These are phyloP conservation scores for Pseudogymnoascus sp. DNA, from an alignment of 2,329 filamentous ascomycete species.

Conservation along the genomic window DNA sequence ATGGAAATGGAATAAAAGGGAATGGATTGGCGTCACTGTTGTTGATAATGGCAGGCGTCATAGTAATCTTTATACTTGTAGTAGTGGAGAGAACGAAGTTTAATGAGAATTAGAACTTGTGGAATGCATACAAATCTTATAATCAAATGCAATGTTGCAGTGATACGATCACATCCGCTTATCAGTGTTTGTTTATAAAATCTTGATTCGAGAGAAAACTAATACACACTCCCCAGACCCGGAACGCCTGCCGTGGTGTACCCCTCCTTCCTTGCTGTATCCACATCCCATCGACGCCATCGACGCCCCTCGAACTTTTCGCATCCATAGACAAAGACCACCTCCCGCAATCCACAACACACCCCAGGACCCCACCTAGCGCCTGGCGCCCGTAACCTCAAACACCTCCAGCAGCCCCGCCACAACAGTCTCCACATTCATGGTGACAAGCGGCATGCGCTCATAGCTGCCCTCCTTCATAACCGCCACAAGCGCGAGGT, in stretches of 20 bases:
- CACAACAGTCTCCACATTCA: conserved; percentile 78
- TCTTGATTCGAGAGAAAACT: not conserved
- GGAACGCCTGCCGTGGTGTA: not conserved
- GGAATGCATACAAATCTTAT: not conserved
- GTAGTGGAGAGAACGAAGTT: not conserved
- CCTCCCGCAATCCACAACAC: not conserved
- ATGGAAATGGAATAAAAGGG: not conserved
- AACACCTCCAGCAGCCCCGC: conserved; percentile 74
- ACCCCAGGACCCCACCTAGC: conserved; percentile 18
- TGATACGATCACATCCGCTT: not conserved
- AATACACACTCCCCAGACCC: not conserved
- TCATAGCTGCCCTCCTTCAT: conserved; percentile 81
- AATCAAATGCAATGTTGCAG: not conserved
- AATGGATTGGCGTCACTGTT: conserved; percentile 5
- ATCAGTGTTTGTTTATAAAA: not conserved
- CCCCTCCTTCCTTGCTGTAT: not conserved
- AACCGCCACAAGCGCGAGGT: conserved; percentile 73
- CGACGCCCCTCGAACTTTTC: not conserved
- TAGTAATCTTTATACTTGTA: not conserved
- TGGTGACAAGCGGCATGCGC: conserved; percentile 76
- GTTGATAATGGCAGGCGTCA: conserved; percentile 7
- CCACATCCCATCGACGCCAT: not conserved
- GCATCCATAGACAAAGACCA: too few species aligned
- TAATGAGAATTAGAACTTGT: not conserved
- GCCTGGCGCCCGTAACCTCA: conserved; percentile 54